Conservation (phyloP, 2,329 filamentous ascomycete species). For the Aureobasidium sp. region DNA sequence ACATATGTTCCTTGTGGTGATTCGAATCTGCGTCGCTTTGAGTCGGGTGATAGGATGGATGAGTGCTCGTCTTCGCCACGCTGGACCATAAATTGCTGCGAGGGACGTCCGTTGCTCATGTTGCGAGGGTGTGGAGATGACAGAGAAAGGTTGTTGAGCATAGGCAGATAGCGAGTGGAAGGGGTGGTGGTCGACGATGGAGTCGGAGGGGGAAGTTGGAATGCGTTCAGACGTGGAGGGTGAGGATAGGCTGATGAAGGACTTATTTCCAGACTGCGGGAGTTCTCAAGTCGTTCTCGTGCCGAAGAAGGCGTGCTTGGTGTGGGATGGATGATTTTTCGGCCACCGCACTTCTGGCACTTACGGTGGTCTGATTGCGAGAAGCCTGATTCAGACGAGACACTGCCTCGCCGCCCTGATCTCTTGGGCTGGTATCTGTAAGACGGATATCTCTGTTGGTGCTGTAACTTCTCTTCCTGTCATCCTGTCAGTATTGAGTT, state of each 20-base stretch:
- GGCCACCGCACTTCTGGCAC: conserved; percentile 65
- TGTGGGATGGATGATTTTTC: conserved; percentile 42
- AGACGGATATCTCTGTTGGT: conserved; percentile 82
- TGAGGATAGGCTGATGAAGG: conserved; percentile 6
- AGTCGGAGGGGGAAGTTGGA: conserved; percentile 22
- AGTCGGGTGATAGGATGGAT: conserved; percentile 45
- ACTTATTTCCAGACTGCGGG: conserved; percentile 10
- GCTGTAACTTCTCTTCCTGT: conserved; percentile 78
- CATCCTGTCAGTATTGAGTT: not conserved
- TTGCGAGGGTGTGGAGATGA: conserved; percentile 26
- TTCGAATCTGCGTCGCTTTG: conserved; percentile 56
- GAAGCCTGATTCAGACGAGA: conserved; percentile 19
- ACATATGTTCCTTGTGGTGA: conserved; percentile 33
- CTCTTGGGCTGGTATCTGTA: conserved; percentile 86
- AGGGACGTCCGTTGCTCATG: conserved; percentile 8
- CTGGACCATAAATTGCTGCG: not conserved
- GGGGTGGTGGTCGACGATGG: conserved; percentile 26
- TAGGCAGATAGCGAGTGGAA: conserved; percentile 28
- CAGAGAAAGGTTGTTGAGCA: conserved; percentile 28
- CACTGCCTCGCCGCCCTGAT: conserved; percentile 36
- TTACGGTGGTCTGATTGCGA: conserved; percentile 35
- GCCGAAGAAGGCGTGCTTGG: conserved; percentile 22
- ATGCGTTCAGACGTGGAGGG: conserved; percentile 10
- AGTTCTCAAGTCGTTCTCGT: not conserved
- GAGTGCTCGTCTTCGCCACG: conserved; percentile 30